Percentiles rank a stretch among this genome's conserved stretches.
Conservation (phyloP, 2,329 filamentous ascomycete species). For the Fonsecaea nubica region DNA sequence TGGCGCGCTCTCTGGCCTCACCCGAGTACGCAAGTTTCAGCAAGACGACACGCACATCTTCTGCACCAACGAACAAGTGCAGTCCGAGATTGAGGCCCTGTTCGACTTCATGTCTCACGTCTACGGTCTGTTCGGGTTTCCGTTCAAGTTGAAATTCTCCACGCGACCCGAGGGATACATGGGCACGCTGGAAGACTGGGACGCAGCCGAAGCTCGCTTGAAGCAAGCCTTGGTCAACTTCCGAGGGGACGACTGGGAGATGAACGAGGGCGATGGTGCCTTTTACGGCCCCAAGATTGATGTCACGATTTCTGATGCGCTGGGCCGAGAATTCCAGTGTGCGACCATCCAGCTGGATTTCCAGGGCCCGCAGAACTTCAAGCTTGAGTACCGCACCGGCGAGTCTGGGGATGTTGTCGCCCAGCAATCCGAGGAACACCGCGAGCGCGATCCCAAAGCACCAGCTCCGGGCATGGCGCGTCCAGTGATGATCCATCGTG, state of each 20-base stretch:
- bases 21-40: constrained; percentile 89
- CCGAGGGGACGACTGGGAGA: constrained; percentile 76
- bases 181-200: constrained; percentile 85
- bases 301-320: constrained; percentile 87
- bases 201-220: constrained; percentile 82
- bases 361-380: constrained; percentile 83
- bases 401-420: constrained; percentile 61
- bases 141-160: constrained; percentile 93
- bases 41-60: constrained; percentile 98
- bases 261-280: constrained; percentile 93
- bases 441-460: constrained; percentile 44
- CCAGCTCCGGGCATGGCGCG: constrained; percentile 53
- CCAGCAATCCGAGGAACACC: constrained; percentile 18
- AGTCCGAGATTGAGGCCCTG: constrained; percentile 76
- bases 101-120: constrained; percentile 87
- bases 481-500: constrained; percentile 60
- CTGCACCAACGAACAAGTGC: constrained; percentile 80
- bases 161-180: constrained; percentile 89
- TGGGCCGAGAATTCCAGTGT: constrained; percentile 84
- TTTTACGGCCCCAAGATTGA: constrained; percentile 99
- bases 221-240: constrained; percentile 81
- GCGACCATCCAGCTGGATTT: constrained; percentile 96
- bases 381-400: constrained; percentile 81
- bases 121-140: constrained; percentile 83
- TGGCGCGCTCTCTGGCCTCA: constrained; percentile 87